These are phyloP conservation scores for Kuraishia ogatae DNA, from an alignment of 805 yeast species.

Conservation along the genomic window DNA sequence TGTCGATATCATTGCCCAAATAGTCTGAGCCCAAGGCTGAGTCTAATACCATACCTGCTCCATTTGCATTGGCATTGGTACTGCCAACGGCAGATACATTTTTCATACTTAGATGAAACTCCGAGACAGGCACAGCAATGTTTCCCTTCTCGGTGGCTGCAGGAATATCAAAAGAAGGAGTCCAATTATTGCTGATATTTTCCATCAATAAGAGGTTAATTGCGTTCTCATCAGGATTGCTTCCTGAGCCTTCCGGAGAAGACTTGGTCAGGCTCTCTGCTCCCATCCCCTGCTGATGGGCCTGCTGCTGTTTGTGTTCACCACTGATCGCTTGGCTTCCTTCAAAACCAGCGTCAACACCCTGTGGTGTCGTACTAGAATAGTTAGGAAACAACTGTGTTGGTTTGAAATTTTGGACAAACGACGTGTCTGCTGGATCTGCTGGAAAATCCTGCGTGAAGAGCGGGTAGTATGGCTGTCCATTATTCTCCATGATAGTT, in stretches of 20 bases:
- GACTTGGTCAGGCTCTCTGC: background rate
- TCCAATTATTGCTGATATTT: conserved; percentile 22
- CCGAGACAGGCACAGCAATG: background rate
- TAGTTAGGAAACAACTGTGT: conserved; percentile 4
- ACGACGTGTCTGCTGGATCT: background rate
- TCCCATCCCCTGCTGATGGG: background rate
- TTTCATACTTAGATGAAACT: background rate
- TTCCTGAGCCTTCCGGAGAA: background rate
- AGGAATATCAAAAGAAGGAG: conserved; percentile 26
- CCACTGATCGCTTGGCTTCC: background rate
- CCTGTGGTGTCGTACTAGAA: background rate
- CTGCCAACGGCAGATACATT: background rate
- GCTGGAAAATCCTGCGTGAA: background rate
- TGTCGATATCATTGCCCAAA: background rate
- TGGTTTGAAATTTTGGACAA: conserved; percentile 1
- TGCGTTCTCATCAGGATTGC: background rate
- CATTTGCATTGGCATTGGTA: too few species aligned
- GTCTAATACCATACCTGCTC: background rate
- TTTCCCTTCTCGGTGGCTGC: background rate
- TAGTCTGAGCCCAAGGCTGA: background rate
- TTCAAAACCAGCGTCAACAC: background rate
- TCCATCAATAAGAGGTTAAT: conserved; percentile 5
- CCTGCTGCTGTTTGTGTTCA: background rate
- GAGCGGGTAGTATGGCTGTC: background rate
- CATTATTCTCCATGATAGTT: background rate